Evolutionary conservation across 1,139 yeast species (phyloP).

Genomic region (Kodamaea sp.): DNA sequence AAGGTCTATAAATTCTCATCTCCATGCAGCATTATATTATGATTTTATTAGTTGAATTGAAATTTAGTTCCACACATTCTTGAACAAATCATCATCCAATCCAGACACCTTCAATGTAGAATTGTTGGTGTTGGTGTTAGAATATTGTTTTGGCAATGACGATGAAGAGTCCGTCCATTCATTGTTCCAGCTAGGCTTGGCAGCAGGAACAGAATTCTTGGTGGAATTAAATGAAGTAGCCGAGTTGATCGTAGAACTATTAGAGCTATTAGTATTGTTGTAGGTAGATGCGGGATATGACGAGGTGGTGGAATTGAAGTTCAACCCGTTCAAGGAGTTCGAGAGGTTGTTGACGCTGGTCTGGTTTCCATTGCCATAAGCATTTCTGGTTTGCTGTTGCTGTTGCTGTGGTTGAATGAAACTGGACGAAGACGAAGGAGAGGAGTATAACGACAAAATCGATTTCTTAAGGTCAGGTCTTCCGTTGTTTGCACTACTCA

Average conservation of each 20-base stretch:
- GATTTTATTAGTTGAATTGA: too few relatives aligned
- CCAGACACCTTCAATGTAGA: conserved; percentile 10
- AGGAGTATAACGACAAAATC: conserved; percentile 82
- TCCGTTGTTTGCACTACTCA: conserved; percentile 20
- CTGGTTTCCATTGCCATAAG: conserved; percentile 11
- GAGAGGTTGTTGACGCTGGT: conserved; percentile 24
- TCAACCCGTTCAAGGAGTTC: conserved; percentile 39
- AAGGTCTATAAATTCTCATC: too few relatives aligned
- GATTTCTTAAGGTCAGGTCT: conserved; percentile 81
- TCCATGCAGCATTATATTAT: too few relatives aligned
- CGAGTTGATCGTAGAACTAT: conserved; percentile 4
- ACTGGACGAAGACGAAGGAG: conserved; percentile 52
- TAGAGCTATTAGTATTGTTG: conserved; percentile 1
- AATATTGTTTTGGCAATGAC: conserved; percentile 11
- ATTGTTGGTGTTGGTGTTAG: conserved; percentile 1
- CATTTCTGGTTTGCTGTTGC: conserved; percentile 7
- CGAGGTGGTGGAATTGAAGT: conserved; percentile 19
- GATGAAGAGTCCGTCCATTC: conserved; percentile 38
- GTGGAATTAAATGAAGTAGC: conserved; percentile 10
- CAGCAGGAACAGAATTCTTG: conserved; percentile 1
- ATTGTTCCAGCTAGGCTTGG: conserved; percentile 27
- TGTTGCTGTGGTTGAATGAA: conserved; percentile 29
- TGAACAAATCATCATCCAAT: conserved; percentile 48
- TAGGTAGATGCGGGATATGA: conserved; percentile 2
- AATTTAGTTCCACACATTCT: conserved; percentile 32